phyloP scores from a whole-genome alignment of 257 asterid genomes.

The Ligustrum vulgare region DNA sequence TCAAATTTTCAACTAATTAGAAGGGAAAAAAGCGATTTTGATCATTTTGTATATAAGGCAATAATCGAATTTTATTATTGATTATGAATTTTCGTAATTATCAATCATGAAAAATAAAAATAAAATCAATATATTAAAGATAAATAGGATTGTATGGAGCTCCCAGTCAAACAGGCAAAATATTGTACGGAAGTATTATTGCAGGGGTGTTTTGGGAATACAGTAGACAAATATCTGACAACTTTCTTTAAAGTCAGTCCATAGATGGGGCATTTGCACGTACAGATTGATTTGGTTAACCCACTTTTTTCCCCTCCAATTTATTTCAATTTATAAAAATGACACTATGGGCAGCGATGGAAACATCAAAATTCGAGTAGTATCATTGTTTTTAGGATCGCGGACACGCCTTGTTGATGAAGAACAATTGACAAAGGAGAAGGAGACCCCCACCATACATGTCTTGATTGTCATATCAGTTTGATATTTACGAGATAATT shows the following conservation, averaged over 20 bases:
- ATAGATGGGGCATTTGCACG: conserved; percentile 12
- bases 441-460: too few species aligned
- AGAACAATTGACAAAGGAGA: too few species aligned
- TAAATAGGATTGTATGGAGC: background rate
- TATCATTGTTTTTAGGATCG: too few species aligned
- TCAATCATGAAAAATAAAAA: background rate
- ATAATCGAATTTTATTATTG: too few species aligned
- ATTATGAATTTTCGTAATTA: background rate
- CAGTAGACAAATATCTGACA: conserved; percentile 9
- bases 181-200: background rate
- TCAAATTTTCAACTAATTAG: background rate
- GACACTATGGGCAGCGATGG: too few species aligned
- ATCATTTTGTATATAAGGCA: too few species aligned
- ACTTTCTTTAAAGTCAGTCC: conserved; percentile 9
- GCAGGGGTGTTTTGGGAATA: conserved; percentile 8
- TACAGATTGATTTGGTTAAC: conserved; percentile 1
- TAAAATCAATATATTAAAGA: background rate
- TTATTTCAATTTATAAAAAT: background rate
- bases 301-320: conserved; percentile 21
- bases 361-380: too few species aligned
- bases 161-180: conserved; percentile 4
- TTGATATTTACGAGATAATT: too few species aligned
- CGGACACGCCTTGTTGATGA: too few species aligned
- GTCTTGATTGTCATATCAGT: too few species aligned
- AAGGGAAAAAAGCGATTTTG: background rate